Evolutionary conservation across 2,329 filamentous ascomycete genomes (phyloP).

Genomic region (Esteya vermicola): DNA sequence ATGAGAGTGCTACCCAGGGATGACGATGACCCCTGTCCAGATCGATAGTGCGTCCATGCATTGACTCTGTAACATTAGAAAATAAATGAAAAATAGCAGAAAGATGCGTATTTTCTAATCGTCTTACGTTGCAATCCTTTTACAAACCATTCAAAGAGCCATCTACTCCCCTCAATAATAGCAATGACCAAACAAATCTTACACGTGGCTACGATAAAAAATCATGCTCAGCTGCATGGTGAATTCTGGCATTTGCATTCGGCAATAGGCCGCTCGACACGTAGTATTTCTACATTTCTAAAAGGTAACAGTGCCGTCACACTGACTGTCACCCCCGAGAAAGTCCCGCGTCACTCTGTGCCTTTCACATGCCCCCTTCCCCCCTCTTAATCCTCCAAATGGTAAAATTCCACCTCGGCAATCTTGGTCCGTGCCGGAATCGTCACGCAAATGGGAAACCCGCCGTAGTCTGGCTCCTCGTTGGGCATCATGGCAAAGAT

Average conservation of each 20-base stretch:
- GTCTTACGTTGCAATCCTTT: neutral
- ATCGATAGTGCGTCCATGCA: too few relatives aligned
- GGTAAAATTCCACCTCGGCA: conserved; percentile 25
- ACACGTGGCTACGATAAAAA: neutral
- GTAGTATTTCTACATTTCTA: neutral
- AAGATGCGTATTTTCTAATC: neutral
- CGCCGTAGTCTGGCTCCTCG: conserved; percentile 39
- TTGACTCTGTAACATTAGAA: too few relatives aligned
- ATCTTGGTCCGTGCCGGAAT: conserved; percentile 35
- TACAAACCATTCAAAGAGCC: too few relatives aligned
- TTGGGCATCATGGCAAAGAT: conserved; percentile 38
- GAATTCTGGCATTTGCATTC: neutral
- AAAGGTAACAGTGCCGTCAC: too few relatives aligned
- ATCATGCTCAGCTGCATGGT: neutral
- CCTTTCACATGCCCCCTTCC: neutral
- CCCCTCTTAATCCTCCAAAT: neutral
- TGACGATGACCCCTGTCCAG: too few relatives aligned
- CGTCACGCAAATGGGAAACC: conserved; percentile 38
- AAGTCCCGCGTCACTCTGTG: neutral
- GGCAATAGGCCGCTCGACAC: too few relatives aligned
- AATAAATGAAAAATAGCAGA: too few relatives aligned
- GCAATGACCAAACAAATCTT: neutral
- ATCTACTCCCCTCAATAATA: too few relatives aligned
- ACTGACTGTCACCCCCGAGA: too few relatives aligned
- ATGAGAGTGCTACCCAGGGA: too few relatives aligned